Evolutionary conservation across 345 rosid genomes (phyloP).

Genomic region (Streptanthus diversifolius): DNA sequence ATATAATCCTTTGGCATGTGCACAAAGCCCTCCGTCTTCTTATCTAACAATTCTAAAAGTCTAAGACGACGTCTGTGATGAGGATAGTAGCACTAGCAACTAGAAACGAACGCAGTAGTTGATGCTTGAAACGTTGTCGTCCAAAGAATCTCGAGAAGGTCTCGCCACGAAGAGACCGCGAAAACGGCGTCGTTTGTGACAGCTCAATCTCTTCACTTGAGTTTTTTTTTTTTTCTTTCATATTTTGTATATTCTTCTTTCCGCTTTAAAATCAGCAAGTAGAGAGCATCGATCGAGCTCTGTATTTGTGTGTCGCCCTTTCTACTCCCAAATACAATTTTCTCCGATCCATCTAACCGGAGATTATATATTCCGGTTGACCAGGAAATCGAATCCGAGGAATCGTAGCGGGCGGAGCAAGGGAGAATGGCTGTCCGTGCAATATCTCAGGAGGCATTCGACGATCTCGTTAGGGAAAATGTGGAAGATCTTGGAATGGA

Average conservation of each 20-base stretch:
- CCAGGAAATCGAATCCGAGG: neutral
- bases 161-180: no score
- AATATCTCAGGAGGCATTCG: slow-evolving; percentile 88
- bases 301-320: neutral
- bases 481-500: slow-evolving; percentile 88
- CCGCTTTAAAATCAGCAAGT: neutral
- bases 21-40: neutral
- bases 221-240: no score
- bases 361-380: neutral
- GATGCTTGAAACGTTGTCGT: neutral
- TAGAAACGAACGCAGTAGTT: neutral
- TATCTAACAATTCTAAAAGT: neutral
- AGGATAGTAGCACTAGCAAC: no score
- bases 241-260: neutral
- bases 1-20: neutral
- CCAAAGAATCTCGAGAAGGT: neutral
- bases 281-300: neutral
- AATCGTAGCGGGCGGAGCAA: slow-evolving; percentile 41
- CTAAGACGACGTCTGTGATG: no score
- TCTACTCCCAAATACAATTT: neutral
- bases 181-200: neutral
- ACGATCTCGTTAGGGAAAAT: slow-evolving; percentile 83
- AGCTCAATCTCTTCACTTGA: neutral
- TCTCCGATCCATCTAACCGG: neutral
- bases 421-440: slow-evolving; percentile 47